Base-by-base conservation (phyloP, 108 stramenopile species). In the Stephanodiscus minutulus region DNA sequence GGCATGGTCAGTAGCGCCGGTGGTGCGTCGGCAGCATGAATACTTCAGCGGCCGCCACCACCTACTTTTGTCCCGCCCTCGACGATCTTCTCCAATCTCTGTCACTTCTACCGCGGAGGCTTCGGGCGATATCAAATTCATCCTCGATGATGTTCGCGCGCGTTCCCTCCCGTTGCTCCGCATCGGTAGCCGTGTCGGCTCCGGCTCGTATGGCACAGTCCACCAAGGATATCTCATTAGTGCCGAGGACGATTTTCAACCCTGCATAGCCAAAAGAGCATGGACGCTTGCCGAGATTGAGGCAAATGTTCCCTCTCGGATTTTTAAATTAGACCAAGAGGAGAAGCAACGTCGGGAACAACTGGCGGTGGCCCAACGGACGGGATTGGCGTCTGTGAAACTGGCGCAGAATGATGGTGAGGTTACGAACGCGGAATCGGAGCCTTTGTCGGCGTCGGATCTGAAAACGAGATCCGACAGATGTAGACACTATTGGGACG, bases 141-240 rank as follows among this genome's bases (percentile, higher is more conserved):
- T 58, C 57, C 33, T 36, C 28, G 57, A 33, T 10, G 18, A 58
- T 17, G 28, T 58, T 17, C 35, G 33, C 33, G 36, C 0, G 24
- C 25, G 13, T 27, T 52, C 24, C 24, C 43, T 74, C 8, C 73
- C 65, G 7, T 5, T n/a, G 4, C 47, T 83, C 7, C 66, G 44
- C 18, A 80, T 87, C 13, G 76, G 66, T 0, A 57, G 73, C 0
- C 53, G 72, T 5, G 69, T 91, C 37, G 90, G 90, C 47, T 77
- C 74, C 47, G 90, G 90, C 55, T 81, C 83, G 2, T 92, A 92
- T 48, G 91, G 91, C 33, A 92, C 87, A 8, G 91, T 92, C 21
- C 87, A 89, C 61, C 36, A 75, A 17, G 37, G 82, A 6, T 20
- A 46, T 44, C 64, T 85, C 7, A 70, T 56, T 29, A 57, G 44